Evolutionary conservation across 2,329 filamentous ascomycete genomes (phyloP).

Genomic region (Elsinoe fawcettii): DNA sequence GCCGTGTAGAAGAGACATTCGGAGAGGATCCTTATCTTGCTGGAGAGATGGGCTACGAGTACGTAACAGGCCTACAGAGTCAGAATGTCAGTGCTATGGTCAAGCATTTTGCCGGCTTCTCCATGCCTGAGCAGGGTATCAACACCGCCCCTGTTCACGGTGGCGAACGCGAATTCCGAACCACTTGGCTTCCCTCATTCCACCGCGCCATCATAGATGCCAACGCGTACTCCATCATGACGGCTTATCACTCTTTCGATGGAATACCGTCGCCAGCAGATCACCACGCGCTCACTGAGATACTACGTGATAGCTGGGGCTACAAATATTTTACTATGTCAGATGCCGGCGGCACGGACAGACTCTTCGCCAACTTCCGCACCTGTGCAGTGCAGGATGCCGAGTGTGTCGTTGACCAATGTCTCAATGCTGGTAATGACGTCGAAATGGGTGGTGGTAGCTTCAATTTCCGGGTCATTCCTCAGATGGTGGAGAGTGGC

Average conservation of each 20-base stretch:
- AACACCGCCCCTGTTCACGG: conserved; percentile 57
- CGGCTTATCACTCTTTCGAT: conserved; percentile 65
- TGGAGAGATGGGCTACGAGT: conserved; percentile 59
- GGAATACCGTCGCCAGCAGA: conserved; percentile 61
- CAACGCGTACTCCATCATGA: conserved; percentile 62
- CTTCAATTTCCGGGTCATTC: conserved; percentile 61
- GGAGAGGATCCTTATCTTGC: conserved; percentile 62
- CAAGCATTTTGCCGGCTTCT: conserved; percentile 68
- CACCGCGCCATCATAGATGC: conserved; percentile 64
- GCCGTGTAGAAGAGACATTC: conserved; percentile 66
- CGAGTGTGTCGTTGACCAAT: conserved; percentile 55
- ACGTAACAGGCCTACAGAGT: conserved; percentile 54
- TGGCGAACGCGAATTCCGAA: conserved; percentile 48
- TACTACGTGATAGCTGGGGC: conserved; percentile 63
- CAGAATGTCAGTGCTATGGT: conserved; percentile 62
- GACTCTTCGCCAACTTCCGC: conserved; percentile 56
- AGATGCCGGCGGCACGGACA: conserved; percentile 64
- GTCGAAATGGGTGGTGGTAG: conserved; percentile 62
- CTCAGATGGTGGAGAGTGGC: conserved; percentile 54
- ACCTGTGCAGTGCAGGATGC: conserved; percentile 55
- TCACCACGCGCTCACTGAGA: conserved; percentile 58
- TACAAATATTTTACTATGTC: conserved; percentile 61
- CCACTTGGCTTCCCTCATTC: conserved; percentile 51
- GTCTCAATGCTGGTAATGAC: conserved; percentile 62
- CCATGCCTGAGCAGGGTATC: conserved; percentile 61